These are phyloP conservation scores for Ceratobasidium sp. DNA, from an alignment of 1,284 basidiomycete genomes.

Conservation along the genomic window DNA sequence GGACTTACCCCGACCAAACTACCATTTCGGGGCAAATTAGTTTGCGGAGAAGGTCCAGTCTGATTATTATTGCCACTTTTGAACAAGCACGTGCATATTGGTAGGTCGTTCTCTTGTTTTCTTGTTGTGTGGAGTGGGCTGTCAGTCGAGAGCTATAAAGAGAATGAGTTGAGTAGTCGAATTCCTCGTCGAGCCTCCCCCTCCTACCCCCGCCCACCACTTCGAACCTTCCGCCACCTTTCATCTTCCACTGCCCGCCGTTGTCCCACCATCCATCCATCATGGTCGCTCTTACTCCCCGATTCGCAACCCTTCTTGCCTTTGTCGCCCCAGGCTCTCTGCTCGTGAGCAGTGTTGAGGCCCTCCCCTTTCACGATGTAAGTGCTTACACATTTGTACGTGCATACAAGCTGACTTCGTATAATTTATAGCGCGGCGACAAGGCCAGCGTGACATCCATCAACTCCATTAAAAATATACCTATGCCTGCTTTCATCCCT, in stretches of 20 bases:
- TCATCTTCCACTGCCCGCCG: neutral
- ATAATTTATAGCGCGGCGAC: neutral
- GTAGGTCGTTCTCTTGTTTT: no score
- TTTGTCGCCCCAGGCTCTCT: conserved; percentile 28
- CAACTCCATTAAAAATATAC: neutral
- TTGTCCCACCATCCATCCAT: neutral
- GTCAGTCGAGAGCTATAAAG: no score
- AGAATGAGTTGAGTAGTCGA: no score
- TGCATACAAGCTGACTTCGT: neutral
- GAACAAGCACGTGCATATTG: no score
- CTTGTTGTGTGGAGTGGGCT: no score
- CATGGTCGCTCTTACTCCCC: conserved; percentile 37
- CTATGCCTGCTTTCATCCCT: conserved; percentile 30
- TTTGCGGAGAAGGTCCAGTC: no score
- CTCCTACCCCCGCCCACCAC: neutral
- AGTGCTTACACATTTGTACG: neutral
- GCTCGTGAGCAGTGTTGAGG: conserved; percentile 10
- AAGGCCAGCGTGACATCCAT: neutral
- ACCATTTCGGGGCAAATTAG: no score
- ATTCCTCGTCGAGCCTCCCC: neutral
- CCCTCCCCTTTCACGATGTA: conserved; percentile 26
- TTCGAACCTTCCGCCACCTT: neutral
- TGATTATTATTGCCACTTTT: no score
- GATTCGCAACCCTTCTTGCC: conserved; percentile 34
- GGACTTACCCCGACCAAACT: no score